Evolutionary conservation across 305 asterid species (phyloP).

Genomic region (Fraxinus paxiana): DNA sequence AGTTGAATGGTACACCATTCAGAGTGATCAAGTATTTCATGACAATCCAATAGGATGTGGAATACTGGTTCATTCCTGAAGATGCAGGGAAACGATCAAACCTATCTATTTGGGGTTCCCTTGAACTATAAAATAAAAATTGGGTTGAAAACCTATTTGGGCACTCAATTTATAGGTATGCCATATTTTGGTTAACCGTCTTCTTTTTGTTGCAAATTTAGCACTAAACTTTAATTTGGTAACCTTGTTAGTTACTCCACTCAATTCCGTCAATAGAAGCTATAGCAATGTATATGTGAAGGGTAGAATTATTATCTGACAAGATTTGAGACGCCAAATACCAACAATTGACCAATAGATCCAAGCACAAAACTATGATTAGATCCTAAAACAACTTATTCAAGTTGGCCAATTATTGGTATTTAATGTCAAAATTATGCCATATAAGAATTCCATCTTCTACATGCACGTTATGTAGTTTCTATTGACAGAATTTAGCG

Average conservation of each 20-base stretch:
- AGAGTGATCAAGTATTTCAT: not conserved
- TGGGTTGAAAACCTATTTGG: not conserved
- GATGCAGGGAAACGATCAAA: not conserved
- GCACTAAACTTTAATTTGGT: not conserved
- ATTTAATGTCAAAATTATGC: not conserved
- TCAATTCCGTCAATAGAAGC: not conserved
- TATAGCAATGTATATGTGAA: not conserved
- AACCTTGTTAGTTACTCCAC: not conserved
- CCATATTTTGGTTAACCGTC: not conserved
- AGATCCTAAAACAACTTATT: not conserved
- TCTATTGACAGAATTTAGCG: not conserved
- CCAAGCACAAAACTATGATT: not conserved
- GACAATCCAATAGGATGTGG: not conserved
- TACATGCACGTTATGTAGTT: not conserved
- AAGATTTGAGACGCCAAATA: not conserved
- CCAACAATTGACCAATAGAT: not conserved
- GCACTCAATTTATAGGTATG: not conserved
- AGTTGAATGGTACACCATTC: not conserved
- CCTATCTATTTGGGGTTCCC: not conserved
- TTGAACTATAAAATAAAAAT: not conserved
- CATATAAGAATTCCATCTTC: not conserved
- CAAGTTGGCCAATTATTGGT: not conserved
- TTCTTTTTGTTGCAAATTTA: not conserved
- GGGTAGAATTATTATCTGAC: not conserved
- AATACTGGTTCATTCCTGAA: not conserved